A percentile compares a stretch with the other conserved stretches of the same genome.
These are phyloP conservation scores for Xylaria sp. DNA, from an alignment of 2,329 filamentous ascomycete genomes.

Conservation along the genomic window DNA sequence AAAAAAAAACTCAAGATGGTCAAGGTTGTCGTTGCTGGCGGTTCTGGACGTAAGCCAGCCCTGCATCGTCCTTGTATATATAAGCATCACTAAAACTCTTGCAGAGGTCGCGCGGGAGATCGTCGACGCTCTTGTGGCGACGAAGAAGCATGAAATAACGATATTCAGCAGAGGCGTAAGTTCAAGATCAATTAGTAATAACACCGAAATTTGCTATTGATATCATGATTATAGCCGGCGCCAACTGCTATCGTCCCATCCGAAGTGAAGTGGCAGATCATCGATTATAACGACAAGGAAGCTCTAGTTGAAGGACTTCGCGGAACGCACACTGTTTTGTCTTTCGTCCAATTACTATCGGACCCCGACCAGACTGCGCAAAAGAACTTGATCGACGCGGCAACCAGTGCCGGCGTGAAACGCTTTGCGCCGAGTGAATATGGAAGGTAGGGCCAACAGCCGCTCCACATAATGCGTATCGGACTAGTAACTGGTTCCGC, in stretches of 20 bases:
- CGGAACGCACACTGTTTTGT: slow-evolving; percentile 64
- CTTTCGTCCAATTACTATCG: slow-evolving; percentile 56
- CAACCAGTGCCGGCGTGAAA: slow-evolving; percentile 67
- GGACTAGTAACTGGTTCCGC: not conserved
- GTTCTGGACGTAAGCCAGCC: slow-evolving; percentile 54
- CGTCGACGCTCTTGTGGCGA: slow-evolving; percentile 59
- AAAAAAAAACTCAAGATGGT: slow-evolving; percentile 51
- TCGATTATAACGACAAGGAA: slow-evolving; percentile 57
- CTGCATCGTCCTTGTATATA: not conserved
- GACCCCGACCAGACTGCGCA: slow-evolving; percentile 56
- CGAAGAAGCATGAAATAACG: slow-evolving; percentile 62
- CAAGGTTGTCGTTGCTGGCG: slow-evolving; percentile 57
- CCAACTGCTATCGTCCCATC: slow-evolving; percentile 31
- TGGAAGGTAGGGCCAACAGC: slow-evolving; percentile 45
- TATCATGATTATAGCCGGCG: slow-evolving; percentile 40
- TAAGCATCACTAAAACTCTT: not conserved
- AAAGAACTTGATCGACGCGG: slow-evolving; percentile 67
- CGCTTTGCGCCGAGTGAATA: slow-evolving; percentile 72
- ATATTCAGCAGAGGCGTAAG: slow-evolving; percentile 60
- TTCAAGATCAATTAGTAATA: not conserved
- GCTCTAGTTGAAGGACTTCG: slow-evolving; percentile 53
- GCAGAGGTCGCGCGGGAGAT: slow-evolving; percentile 64
- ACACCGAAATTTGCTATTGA: not conserved
- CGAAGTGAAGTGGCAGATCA: slow-evolving; percentile 53
- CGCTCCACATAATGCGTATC: not conserved